phyloP scores from a whole-genome alignment of 192 early-diverging fungal species.

The Coemansia sp. region DNA sequence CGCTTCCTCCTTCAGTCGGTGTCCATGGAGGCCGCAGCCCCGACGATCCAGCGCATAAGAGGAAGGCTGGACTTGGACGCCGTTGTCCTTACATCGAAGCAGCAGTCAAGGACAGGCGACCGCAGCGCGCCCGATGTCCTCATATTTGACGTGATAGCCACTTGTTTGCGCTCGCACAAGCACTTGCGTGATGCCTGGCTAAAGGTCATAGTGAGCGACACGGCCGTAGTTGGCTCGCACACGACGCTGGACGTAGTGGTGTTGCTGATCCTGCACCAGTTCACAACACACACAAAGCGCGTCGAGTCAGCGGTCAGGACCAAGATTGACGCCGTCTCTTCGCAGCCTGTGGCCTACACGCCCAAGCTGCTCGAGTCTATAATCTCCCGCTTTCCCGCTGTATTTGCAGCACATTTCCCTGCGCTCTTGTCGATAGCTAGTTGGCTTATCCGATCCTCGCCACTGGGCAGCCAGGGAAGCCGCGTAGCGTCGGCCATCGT shows the following conservation, averaged over 20 bases:
- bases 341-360: slow-evolving; percentile 23
- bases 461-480: slow-evolving; percentile 53
- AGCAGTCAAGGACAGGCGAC: not conserved
- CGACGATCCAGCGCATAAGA: slow-evolving; percentile 54
- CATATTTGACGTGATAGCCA: slow-evolving; percentile 65
- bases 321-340: slow-evolving; percentile 27
- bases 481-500: slow-evolving; percentile 28
- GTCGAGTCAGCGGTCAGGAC: slow-evolving; percentile 27
- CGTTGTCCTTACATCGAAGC: slow-evolving; percentile 48
- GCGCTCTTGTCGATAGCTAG: slow-evolving; percentile 64
- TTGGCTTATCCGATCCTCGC: slow-evolving; percentile 56
- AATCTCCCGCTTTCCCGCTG: slow-evolving; percentile 24
- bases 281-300: slow-evolving; percentile 35
- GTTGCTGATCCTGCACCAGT: slow-evolving; percentile 45
- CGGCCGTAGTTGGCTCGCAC: slow-evolving; percentile 48
- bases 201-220: slow-evolving; percentile 57
- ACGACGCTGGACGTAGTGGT: slow-evolving; percentile 52
- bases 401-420: slow-evolving; percentile 39
- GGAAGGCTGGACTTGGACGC: slow-evolving; percentile 67
- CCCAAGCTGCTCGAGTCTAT: slow-evolving; percentile 14
- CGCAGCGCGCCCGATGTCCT: slow-evolving; percentile 48
- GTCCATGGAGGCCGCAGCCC: slow-evolving; percentile 34
- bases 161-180: slow-evolving; percentile 67
- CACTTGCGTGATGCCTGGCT: slow-evolving; percentile 74
- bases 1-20: slow-evolving; percentile 74